Evolutionary conservation across 1,139 yeast genomes (phyloP).

Genomic region (Suhomyces bribrorum): DNA sequence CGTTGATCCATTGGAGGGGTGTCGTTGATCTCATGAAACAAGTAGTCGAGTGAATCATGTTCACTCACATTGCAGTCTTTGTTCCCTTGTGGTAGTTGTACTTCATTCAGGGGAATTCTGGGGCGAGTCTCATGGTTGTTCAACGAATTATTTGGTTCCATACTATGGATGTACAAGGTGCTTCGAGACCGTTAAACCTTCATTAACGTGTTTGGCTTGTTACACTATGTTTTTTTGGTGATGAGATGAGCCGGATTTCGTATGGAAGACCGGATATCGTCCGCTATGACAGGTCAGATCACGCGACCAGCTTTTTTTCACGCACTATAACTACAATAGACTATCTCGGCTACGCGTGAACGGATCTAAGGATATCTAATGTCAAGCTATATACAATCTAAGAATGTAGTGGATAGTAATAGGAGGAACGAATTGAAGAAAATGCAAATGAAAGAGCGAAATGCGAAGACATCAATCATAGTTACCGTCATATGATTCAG

Average conservation of each 20-base stretch:
- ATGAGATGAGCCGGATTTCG: constrained; percentile 7
- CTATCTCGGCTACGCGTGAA: background rate
- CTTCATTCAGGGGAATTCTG: constrained; percentile 4
- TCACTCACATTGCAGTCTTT: constrained; percentile 3
- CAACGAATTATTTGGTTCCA: constrained; percentile 1
- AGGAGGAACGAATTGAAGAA: background rate
- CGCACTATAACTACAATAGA: background rate
- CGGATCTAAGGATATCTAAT: background rate
- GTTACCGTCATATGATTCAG: no score
- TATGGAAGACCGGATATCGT: background rate
- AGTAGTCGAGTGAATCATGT: constrained; percentile 7
- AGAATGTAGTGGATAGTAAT: constrained; percentile 2
- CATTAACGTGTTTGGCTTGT: background rate
- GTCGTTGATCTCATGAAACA: constrained; percentile 12
- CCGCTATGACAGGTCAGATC: no score
- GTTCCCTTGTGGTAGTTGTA: constrained; percentile 4
- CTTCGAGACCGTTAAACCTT: background rate
- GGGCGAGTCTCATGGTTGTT: constrained; percentile 1
- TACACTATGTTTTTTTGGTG: constrained; percentile 2
- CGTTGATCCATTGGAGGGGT: background rate
- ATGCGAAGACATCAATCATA: no score
- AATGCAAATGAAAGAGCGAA: background rate
- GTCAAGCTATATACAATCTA: constrained; percentile 3
- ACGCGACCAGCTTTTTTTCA: background rate
- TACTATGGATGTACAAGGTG: constrained; percentile 2